Percentiles rank a stretch among this genome's conserved stretches.
Conservation (phyloP, 352 stramenopile species). For the Phytophthora rubi region DNA sequence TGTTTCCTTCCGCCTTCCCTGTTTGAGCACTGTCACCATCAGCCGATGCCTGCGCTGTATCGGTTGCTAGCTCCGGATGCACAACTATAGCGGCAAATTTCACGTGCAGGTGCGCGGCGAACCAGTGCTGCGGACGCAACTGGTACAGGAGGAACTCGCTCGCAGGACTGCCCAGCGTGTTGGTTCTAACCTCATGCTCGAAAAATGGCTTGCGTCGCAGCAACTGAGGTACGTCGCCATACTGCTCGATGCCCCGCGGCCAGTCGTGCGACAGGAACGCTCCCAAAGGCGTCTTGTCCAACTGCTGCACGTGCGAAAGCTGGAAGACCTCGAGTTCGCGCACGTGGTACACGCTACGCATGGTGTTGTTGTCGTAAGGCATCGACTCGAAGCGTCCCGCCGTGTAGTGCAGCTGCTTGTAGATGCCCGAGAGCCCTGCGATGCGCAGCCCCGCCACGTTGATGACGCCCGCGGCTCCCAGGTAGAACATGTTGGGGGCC, state of each 20-base stretch:
- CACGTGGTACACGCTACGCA: constrained; percentile 97
- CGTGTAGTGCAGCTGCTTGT: constrained; percentile 93
- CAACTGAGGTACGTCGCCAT: constrained; percentile 92
- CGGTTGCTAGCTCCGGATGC: constrained; percentile 54
- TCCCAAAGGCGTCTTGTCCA: constrained; percentile 68
- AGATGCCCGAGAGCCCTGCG: constrained; percentile 98
- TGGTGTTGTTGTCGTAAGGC: constrained; percentile 73
- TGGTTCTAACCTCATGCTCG: constrained; percentile 92
- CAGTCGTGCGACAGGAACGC: constrained; percentile 99
- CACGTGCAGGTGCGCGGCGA: constrained; percentile 98
- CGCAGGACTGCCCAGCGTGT: constrained; percentile 94
- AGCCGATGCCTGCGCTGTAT: not conserved
- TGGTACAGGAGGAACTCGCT: constrained; percentile 92
- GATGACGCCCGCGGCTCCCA: constrained; percentile 95
- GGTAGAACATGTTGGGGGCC: constrained; percentile 99
- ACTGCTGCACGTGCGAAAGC: constrained; percentile 80
- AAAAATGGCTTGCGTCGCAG: constrained; percentile 96
- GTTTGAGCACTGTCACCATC: constrained; percentile 4
- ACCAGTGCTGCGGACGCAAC: constrained; percentile 96
- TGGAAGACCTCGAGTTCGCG: constrained; percentile 94
- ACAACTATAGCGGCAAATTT: constrained; percentile 97
- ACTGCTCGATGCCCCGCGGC: constrained; percentile 96
- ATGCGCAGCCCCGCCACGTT: constrained; percentile 94
- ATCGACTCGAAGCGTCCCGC: constrained; percentile 89
- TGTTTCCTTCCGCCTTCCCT: constrained; percentile 4